Evolutionary conservation across 2,329 filamentous ascomycete genomes (phyloP).

Genomic region (Cadophora luteo-olivacea): DNA sequence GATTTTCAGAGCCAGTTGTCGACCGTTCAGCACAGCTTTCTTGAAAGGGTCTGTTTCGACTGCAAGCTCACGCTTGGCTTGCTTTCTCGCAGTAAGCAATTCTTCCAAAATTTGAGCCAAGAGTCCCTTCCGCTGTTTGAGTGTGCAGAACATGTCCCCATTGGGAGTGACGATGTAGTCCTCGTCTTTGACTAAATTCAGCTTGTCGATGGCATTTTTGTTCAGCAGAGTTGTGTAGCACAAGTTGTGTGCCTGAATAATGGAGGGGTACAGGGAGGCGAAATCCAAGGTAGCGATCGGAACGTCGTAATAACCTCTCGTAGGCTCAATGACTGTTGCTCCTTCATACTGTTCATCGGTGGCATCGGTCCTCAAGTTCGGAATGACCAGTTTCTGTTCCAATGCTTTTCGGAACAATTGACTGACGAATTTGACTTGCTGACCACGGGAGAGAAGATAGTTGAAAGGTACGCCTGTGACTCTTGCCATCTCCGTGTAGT

Average conservation of each 20-base stretch:
- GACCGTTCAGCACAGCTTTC: slow-evolving; percentile 96
- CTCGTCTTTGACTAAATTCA: slow-evolving; percentile 81
- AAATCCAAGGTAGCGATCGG: slow-evolving; percentile 98
- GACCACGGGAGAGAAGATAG: slow-evolving; percentile 86
- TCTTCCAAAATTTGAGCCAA: slow-evolving; percentile 96
- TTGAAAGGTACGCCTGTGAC: slow-evolving; percentile 99
- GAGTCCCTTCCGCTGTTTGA: slow-evolving; percentile 88
- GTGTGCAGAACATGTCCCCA: slow-evolving; percentile 89
- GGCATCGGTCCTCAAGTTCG: slow-evolving; percentile 75
- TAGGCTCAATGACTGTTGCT: slow-evolving; percentile 96
- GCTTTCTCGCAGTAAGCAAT: slow-evolving; percentile 87
- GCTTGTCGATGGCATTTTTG: slow-evolving; percentile 76
- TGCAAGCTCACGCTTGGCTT: slow-evolving; percentile 88
- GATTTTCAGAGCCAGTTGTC: slow-evolving; percentile 93
- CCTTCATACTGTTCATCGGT: slow-evolving; percentile 94
- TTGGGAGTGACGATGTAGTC: slow-evolving; percentile 98
- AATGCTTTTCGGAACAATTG: slow-evolving; percentile 95
- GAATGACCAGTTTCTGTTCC: slow-evolving; percentile 92
- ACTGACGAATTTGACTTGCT: slow-evolving; percentile 97
- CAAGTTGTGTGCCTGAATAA: slow-evolving; percentile 98
- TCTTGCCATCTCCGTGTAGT: slow-evolving; percentile 99
- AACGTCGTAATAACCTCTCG: slow-evolving; percentile 90
- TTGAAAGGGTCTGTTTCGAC: slow-evolving; percentile 94
- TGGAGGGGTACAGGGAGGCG: slow-evolving; percentile 96
- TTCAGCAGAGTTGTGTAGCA: slow-evolving; percentile 95